These are phyloP conservation scores for Tetrapisispora fleetii DNA, from an alignment of 805 yeast genomes.

Conservation along the genomic window DNA sequence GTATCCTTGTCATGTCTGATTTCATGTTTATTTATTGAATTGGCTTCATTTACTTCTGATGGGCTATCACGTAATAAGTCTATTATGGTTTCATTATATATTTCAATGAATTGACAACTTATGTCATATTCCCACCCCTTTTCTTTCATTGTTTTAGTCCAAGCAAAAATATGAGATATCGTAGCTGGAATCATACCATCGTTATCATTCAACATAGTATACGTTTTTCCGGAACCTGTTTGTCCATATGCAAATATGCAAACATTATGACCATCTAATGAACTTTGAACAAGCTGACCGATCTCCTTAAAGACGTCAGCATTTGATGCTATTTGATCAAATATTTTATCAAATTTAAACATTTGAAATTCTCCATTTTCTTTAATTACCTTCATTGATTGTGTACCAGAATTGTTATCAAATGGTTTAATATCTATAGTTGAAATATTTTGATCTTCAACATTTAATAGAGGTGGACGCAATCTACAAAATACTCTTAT, in stretches of 20 bases:
- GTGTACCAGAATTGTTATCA: slow-evolving; percentile 22
- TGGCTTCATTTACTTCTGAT: slow-evolving; percentile 7
- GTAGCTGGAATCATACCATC: slow-evolving; percentile 84
- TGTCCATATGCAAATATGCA: slow-evolving; percentile 97
- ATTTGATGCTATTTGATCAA: slow-evolving; percentile 46
- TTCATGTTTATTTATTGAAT: slow-evolving; percentile 39
- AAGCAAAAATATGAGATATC: slow-evolving; percentile 56
- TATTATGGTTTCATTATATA: slow-evolving; percentile 72
- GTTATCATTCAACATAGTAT: slow-evolving; percentile 63
- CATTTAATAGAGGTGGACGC: slow-evolving; percentile 41
- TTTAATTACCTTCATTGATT: slow-evolving; percentile 18
- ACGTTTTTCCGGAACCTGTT: slow-evolving; percentile 92
- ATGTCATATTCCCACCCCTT: slow-evolving; percentile 57
- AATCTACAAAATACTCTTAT: slow-evolving; percentile 85
- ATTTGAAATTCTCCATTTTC: slow-evolving; percentile 5
- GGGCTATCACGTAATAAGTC: slow-evolving; percentile 45
- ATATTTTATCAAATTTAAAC: slow-evolving; percentile 74
- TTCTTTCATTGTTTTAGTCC: slow-evolving; percentile 37
- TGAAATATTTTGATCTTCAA: slow-evolving; percentile 17
- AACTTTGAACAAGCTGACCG: slow-evolving; percentile 75
- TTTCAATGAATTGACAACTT: slow-evolving; percentile 75
- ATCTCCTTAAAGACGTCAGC: slow-evolving; percentile 69
- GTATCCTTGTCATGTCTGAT: slow-evolving; percentile 56
- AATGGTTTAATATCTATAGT: slow-evolving; percentile 26
- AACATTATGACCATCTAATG: slow-evolving; percentile 82